These are phyloP conservation scores for Blastocystis sp. DNA, from an alignment of 352 stramenopile species.

Conservation along the genomic window DNA sequence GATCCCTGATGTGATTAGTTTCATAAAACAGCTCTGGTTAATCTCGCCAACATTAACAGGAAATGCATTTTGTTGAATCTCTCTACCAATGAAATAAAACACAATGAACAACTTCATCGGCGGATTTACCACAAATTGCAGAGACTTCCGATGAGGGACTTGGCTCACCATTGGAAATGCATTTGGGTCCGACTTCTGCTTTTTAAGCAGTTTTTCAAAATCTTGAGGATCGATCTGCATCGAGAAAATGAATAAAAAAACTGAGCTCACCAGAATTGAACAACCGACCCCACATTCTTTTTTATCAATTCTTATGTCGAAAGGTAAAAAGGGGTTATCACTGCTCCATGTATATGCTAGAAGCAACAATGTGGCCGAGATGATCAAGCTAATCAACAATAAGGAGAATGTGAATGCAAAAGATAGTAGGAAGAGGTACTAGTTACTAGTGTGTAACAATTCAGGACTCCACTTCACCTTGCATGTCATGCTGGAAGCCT, in stretches of 20 bases:
- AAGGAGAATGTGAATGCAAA: slow-evolving; percentile 19
- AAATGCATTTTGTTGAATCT: not conserved
- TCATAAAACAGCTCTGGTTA: slow-evolving; percentile 37
- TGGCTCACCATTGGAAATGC: not conserved
- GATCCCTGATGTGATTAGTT: not conserved
- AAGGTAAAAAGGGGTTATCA: not conserved
- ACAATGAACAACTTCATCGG: not conserved
- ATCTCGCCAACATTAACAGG: slow-evolving; percentile 12
- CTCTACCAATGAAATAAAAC: not conserved
- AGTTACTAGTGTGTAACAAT: not conserved
- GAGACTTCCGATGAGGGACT: slow-evolving; percentile 8
- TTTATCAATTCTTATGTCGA: not conserved
- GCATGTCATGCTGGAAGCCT: slow-evolving; percentile 36
- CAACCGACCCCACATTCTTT: not conserved
- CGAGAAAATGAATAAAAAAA: not conserved
- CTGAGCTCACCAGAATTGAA: not conserved
- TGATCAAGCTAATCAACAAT: slow-evolving; percentile 54
- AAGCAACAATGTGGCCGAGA: slow-evolving; percentile 41
- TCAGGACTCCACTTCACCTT: slow-evolving; percentile 47
- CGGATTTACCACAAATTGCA: not conserved
- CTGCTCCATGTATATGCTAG: not conserved
- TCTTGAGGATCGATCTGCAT: slow-evolving; percentile 24
- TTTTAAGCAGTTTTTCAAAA: not conserved
- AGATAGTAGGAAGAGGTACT: slow-evolving; percentile 55
- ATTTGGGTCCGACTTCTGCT: not conserved